Evolutionary conservation across 495 filamentous ascomycete genomes (phyloP).

Genomic region (Pyrenula massariospora): DNA sequence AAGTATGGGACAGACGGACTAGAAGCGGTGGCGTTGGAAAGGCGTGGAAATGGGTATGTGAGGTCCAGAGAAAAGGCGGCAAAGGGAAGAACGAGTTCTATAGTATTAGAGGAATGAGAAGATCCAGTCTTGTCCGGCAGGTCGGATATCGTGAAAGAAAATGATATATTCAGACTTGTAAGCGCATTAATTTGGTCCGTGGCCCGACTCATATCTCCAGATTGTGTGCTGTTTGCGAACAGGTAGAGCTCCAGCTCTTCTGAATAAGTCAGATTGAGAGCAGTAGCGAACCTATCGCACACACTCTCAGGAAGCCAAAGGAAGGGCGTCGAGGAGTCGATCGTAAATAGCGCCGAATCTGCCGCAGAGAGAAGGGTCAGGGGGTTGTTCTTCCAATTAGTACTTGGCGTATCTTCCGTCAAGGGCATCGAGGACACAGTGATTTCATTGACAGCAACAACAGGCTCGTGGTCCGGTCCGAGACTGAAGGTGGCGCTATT

Average conservation of each 20-base stretch:
- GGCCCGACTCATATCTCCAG: background rate
- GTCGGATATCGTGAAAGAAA: conserved; percentile 48
- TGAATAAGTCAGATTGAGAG: conserved; percentile 47
- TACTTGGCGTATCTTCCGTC: conserved; percentile 17
- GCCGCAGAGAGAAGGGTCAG: conserved; percentile 26
- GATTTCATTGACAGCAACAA: conserved; percentile 43
- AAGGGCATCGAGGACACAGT: conserved; percentile 29
- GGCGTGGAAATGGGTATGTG: conserved; percentile 36
- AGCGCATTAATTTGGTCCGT: conserved; percentile 3
- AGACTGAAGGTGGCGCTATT: conserved; percentile 44
- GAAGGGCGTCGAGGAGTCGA: conserved; percentile 57
- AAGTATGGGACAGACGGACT: conserved; percentile 41
- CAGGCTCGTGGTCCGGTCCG: conserved; percentile 32
- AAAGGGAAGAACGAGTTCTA: conserved; percentile 53
- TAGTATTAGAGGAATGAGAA: conserved; percentile 19
- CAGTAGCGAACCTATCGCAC: conserved; percentile 50
- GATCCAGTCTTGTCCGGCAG: conserved; percentile 11
- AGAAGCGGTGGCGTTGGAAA: conserved; percentile 10
- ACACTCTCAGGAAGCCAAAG: conserved; percentile 52
- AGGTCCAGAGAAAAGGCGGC: conserved; percentile 51
- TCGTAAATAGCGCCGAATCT: conserved; percentile 37
- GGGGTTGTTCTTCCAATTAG: conserved; percentile 25
- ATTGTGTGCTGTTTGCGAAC: conserved; percentile 20
- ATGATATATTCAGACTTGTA: conserved; percentile 15
- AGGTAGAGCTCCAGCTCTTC: conserved; percentile 34